Evolutionary conservation across 1,284 basidiomycete species (phyloP), one percentile per base, ranked within the genome.

Genomic region (Cutaneotrichosporon mucoides): DNA sequence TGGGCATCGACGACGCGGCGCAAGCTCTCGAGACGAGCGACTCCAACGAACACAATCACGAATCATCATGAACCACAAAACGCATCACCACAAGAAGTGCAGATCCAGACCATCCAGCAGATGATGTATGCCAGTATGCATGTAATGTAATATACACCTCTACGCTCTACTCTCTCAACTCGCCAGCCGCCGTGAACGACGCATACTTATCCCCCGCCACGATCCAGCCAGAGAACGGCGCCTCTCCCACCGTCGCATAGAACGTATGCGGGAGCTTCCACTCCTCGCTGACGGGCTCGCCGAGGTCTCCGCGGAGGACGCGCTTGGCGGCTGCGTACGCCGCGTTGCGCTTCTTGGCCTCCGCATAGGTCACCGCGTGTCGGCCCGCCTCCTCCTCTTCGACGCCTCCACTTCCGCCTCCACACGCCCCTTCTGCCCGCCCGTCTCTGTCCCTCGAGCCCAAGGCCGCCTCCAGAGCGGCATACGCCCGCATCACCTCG

Each of bases 211-310:
- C 61, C 1, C 85, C 84, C 55, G 81, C 83, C 16, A 79, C 79
- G 38, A 86, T 71, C 88, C 88, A 89, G 13, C 85, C 86, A 45
- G 70, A 69, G 63, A 89, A 86, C 1, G 82, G 79, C 4, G 71
- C 50, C 4, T 35, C n/a, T 7, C 44, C n/a, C 6, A 6, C 64
- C 11, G 59, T 61, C 1, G 60, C 58, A 11, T 9, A 5, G 35
- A 61, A 62, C 54, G 45, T 40, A 33, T 65, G 53, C 2, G 57
- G 57, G 2, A 64, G 51, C 9, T 52, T 37, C 62, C 62, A 64
- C 24, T 47, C 46, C 0, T 38, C n/a, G 3, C 47, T 46, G 8
- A 60, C 42, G 33, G 41, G 33, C n/a, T 35, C 13, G 0, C 79
- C 76, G 0, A 61, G 69, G 34, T 66, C 54, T 0, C 81, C 82